Evolutionary conservation across 306 rosid species (phyloP).

Genomic region (Quercus glauca): DNA sequence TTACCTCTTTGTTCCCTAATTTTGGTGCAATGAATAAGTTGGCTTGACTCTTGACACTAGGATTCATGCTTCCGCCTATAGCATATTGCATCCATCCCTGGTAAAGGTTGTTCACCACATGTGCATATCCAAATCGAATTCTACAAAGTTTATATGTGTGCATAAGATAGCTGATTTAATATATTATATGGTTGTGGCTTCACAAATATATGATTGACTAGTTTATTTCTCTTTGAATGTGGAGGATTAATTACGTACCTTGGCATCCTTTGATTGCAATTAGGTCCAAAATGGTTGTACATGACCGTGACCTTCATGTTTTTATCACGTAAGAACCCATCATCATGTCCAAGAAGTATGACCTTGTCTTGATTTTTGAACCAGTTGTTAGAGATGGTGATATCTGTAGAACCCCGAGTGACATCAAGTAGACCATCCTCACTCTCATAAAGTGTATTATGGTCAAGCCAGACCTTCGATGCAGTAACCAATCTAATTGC

Average conservation of each 20-base stretch:
- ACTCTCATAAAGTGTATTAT: not conserved
- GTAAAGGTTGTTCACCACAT: slow-evolving; percentile 36
- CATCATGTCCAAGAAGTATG: not conserved
- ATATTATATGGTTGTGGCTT: too few species aligned
- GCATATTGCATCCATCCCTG: slow-evolving; percentile 7
- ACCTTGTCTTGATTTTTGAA: not conserved
- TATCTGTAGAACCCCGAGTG: slow-evolving; percentile 2
- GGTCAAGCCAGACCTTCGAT: not conserved
- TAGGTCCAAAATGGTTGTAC: slow-evolving; percentile 13
- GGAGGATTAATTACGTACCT: not conserved
- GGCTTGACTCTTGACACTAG: slow-evolving; percentile 39
- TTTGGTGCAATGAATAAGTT: slow-evolving; percentile 48
- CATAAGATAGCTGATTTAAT: too few species aligned
- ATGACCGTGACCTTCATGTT: slow-evolving; percentile 6
- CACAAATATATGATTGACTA: too few species aligned
- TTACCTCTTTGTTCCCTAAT: slow-evolving; percentile 34
- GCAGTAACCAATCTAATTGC: not conserved
- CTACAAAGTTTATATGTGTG: not conserved
- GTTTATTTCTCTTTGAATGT: not conserved
- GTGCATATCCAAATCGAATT: not conserved
- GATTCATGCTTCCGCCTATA: not conserved
- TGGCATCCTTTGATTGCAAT: slow-evolving; percentile 14
- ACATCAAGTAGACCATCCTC: slow-evolving; percentile 3
- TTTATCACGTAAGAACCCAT: not conserved
- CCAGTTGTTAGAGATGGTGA: slow-evolving; percentile 7